Base-by-base conservation (phyloP, 208 protist species). In the Acanthamoeba lenticulata region DNA sequence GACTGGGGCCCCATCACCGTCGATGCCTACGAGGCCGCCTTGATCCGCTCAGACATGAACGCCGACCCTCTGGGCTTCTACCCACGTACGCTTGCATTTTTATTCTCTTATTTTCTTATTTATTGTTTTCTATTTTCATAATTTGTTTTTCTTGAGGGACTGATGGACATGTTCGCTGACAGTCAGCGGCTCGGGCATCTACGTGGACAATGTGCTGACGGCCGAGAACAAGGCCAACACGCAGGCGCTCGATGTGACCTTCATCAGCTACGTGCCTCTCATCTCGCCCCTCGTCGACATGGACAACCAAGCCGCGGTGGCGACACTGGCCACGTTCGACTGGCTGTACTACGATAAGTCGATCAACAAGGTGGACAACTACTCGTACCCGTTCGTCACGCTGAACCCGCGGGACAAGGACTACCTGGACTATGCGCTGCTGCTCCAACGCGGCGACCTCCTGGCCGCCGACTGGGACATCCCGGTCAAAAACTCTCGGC, bases 221-320 rank as follows among this genome's bases (percentile, higher is more conserved):
- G 92, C 94, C n/a, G 85, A 95, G 57, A 95, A 95, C 90, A 95
- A 89, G 44, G 94, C 57, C 52, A 92, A 95, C 67, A 95, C 94
- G 4, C n/a, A 67, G 15, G 94, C 94, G 38, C n/a, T 29, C 32
- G 90, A 95, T 32, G 90, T 94, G 24, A 69, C 52, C 9, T 94
- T 94, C 94, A 52, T 95, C 49, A 79, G 62, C 24, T 88, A 94
- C 55, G 29, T 95, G 0, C 94, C 94, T 24, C 94, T 95, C 11
- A 95, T 95, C 44, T 95, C 86, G n/a, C 94, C 94, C 19, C 42
- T 95, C n/a, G 92, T 95, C 13, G 94, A 95, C 72, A 86, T 67
- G 15, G 89, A 32, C 83, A 86, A 95, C 19, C 86, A 95, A 67
- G 55, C 52, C 21, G 90, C 67, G 24, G 90, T 79, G 32, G 69